Base-by-base conservation (phyloP, 345 rosid species). In the Arabidopsis arenosa region DNA sequence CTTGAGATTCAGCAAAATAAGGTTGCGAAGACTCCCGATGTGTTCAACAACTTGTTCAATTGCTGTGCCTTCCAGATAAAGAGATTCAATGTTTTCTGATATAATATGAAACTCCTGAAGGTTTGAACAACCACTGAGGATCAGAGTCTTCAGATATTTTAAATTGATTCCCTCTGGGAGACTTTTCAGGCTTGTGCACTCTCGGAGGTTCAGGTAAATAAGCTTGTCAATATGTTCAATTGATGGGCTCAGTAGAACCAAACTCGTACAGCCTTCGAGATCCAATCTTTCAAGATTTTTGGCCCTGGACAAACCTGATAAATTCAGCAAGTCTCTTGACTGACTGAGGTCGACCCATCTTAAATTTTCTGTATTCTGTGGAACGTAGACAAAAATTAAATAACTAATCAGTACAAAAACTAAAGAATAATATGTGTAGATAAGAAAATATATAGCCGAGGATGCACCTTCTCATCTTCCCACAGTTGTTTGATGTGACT, bases 281-380 rank as follows among this genome's bases (percentile, higher is more conserved):
- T 40, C 11, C 15, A 83, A 6, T 35, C 69, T 68, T 41, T 75
- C 80, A 47, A 85, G 60, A 32, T 60, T 77, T 23, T 18, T 9
- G 2, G 83, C 83, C 37, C 7, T 10, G 41, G 82, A 81, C 18
- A 79, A 70, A 28, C 81, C 78, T 52, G 82, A 68, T 68, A 81
- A 12, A 35, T 6, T 53, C 1, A 0, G 35, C 72, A 85, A 68
- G 37, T 63, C 23, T 44, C 40, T 7, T 39, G 79, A 83, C 6
- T 47, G 8, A 17, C 63, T 23, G 30, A 85, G 81, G 43, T 73
- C 56, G 5, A 80, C 47, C 68, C 61, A 40, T 66, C 52, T 81
- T 44, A 84, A 28, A 0, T 73, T 81, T 35, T 18, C 79, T 48
- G 72, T 52, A 61, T 45, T 49, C 75, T 79, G 66, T 41, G 23